phyloP scores from a whole-genome alignment of 805 yeast species.

The Candida ficus region DNA sequence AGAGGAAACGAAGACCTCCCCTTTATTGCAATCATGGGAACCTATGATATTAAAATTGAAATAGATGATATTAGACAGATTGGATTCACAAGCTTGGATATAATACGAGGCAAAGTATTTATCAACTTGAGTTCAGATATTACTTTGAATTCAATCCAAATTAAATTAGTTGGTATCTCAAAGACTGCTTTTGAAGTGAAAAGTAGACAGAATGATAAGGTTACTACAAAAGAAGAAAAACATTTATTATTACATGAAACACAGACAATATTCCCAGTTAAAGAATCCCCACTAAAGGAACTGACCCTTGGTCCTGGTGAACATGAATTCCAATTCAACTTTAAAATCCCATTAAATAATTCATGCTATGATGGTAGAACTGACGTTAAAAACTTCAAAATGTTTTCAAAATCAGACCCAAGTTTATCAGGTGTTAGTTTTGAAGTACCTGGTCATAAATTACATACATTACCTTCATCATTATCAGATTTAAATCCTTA shows the following conservation, averaged over 20 bases:
- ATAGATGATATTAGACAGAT: slow-evolving; percentile 2
- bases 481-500: background rate
- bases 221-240: slow-evolving; percentile 6
- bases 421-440: background rate
- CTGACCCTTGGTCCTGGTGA: slow-evolving; percentile 46
- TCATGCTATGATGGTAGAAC: slow-evolving; percentile 48
- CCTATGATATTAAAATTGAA: slow-evolving; percentile 8
- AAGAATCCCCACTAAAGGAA: slow-evolving; percentile 37
- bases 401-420: background rate
- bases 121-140: slow-evolving; percentile 35
- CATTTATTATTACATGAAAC: slow-evolving; percentile 45
- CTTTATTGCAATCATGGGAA: background rate
- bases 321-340: slow-evolving; percentile 40
- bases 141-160: slow-evolving; percentile 39
- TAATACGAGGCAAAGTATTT: slow-evolving; percentile 35
- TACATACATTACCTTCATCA: slow-evolving; percentile 19
- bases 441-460: slow-evolving; percentile 11
- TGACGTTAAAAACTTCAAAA: slow-evolving; percentile 1
- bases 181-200: slow-evolving; percentile 30
- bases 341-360: slow-evolving; percentile 17
- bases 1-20: too few relatives aligned
- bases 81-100: slow-evolving; percentile 41
- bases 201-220: slow-evolving; percentile 3
- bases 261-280: slow-evolving; percentile 43
- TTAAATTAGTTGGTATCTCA: slow-evolving; percentile 45